Evolutionary conservation across 2,329 filamentous ascomycete species (phyloP).

Genomic region (Alternaria alternata): DNA sequence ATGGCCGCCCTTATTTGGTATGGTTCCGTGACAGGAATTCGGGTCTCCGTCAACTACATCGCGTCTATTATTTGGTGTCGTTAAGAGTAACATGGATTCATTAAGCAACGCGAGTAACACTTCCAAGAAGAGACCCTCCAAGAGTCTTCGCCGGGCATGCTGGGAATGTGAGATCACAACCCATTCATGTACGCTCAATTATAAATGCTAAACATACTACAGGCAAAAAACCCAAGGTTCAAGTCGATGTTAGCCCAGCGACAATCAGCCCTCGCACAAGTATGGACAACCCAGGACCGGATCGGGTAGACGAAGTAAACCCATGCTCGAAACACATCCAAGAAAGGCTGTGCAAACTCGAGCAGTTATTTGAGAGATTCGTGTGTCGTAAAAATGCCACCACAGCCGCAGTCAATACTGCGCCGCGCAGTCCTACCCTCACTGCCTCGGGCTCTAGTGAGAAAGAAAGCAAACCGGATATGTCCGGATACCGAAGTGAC

Average conservation of each 20-base stretch:
- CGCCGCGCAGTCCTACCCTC: slow-evolving; percentile 30
- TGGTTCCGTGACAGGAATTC: slow-evolving; percentile 18
- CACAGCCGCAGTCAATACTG: slow-evolving; percentile 13
- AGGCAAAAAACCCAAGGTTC: slow-evolving; percentile 46
- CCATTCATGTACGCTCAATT: neutral
- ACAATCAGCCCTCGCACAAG: slow-evolving; percentile 22
- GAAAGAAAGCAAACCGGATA: slow-evolving; percentile 26
- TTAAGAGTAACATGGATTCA: slow-evolving; percentile 28
- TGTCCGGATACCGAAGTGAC: slow-evolving; percentile 34
- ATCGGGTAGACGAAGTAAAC: slow-evolving; percentile 27
- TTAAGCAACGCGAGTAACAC: slow-evolving; percentile 25
- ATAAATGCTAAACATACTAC: slow-evolving; percentile 14
- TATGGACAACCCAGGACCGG: slow-evolving; percentile 23
- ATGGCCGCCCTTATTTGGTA: slow-evolving; percentile 31
- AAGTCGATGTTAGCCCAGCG: slow-evolving; percentile 22
- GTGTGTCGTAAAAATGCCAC: slow-evolving; percentile 42
- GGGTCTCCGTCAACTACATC: neutral
- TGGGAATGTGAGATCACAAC: slow-evolving; percentile 45
- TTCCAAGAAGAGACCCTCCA: slow-evolving; percentile 37
- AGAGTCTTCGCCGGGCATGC: slow-evolving; percentile 40
- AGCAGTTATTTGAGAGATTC: slow-evolving; percentile 48
- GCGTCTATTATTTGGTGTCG: neutral
- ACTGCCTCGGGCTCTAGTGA: slow-evolving; percentile 29
- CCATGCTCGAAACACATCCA: slow-evolving; percentile 42
- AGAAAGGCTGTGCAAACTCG: slow-evolving; percentile 45